phyloP scores from a whole-genome alignment of 768 basidiomycete species.

The Boletus sensibilis region DNA sequence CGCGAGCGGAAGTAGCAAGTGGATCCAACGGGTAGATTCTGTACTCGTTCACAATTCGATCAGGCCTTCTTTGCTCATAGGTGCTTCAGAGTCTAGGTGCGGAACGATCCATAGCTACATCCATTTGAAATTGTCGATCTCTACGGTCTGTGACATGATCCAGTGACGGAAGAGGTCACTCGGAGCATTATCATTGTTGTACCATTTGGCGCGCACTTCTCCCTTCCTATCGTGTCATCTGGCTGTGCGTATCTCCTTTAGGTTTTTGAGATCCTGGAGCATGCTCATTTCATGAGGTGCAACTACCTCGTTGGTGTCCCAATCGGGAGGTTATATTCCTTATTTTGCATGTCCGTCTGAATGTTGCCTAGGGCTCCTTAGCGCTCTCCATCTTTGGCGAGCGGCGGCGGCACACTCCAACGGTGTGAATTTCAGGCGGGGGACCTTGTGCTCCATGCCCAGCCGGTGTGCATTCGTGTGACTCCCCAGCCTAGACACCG shows the following conservation, averaged over 20 bases:
- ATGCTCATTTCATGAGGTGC: conserved; percentile 19
- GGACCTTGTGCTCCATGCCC: neutral
- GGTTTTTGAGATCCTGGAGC: conserved; percentile 19
- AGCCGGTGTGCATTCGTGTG: neutral
- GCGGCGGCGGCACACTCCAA: neutral
- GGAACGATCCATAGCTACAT: conserved; percentile 4
- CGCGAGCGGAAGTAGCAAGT: conserved; percentile 11
- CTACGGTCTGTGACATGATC: conserved; percentile 8
- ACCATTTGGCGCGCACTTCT: neutral
- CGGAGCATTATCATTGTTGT: conserved; percentile 8
- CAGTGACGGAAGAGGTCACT: neutral
- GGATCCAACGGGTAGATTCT: conserved; percentile 10
- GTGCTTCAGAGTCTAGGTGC: conserved; percentile 5
- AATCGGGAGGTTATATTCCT: neutral
- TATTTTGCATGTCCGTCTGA: neutral
- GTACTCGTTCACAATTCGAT: conserved; percentile 3
- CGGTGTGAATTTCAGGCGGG: conserved; percentile 1
- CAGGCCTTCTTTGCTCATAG: neutral
- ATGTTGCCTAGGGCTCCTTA: neutral
- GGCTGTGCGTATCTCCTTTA: conserved; percentile 29
- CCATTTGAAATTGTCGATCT: conserved; percentile 23
- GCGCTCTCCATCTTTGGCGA: neutral
- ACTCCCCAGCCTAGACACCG: neutral
- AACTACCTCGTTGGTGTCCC: conserved; percentile 7
- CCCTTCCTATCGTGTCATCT: conserved; percentile 11